Evolutionary conservation across 345 rosid genomes (phyloP).

Genomic region (Erucastrum elatum): DNA sequence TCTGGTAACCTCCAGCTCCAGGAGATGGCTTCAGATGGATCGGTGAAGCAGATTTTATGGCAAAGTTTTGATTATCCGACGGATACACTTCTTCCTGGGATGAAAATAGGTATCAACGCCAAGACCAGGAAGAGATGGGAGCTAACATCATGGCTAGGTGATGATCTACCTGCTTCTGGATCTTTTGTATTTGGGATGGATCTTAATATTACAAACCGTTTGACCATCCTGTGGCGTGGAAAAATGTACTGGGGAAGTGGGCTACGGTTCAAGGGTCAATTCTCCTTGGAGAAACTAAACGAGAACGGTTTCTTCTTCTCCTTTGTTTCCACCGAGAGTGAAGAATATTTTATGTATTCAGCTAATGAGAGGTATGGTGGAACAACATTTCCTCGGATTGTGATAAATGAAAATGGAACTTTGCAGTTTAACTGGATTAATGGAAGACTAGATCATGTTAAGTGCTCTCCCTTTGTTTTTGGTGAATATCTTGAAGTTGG

Average conservation of each 20-base stretch:
- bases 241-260: neutral
- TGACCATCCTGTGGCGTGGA: neutral
- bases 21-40: constrained; percentile 37
- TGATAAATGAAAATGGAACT: neutral
- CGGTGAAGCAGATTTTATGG: constrained; percentile 35
- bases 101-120: constrained; percentile 45
- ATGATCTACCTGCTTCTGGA: constrained; percentile 23
- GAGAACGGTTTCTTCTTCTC: neutral
- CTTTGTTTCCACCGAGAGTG: neutral
- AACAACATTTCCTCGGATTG: neutral
- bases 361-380: neutral
- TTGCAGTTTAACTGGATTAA: neutral
- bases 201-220: constrained; percentile 16
- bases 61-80: constrained; percentile 51
- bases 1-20: constrained; percentile 44
- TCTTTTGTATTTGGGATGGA: constrained; percentile 34
- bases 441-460: neutral
- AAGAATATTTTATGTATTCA: neutral
- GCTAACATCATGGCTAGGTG: constrained; percentile 10
- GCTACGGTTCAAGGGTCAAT: neutral
- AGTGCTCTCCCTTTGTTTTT: neutral
- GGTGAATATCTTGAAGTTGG: neutral
- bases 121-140: constrained; percentile 32
- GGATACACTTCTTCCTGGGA: constrained; percentile 45
- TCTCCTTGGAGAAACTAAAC: constrained; percentile 4